Evolutionary conservation across 257 asterid genomes (phyloP).

Genomic region (Buddleja alternifolia): DNA sequence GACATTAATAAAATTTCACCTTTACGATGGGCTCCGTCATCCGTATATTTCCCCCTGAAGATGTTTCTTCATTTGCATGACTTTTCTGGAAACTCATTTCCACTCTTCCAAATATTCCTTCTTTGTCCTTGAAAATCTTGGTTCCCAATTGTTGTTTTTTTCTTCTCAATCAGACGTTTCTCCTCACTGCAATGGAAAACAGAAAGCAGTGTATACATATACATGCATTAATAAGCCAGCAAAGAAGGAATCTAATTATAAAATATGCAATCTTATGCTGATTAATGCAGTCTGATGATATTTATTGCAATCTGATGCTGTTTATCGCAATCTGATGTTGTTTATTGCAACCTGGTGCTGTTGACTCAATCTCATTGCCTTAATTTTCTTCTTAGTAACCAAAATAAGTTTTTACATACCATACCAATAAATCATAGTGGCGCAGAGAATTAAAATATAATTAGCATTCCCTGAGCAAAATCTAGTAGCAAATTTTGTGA

Average conservation of each 20-base stretch:
- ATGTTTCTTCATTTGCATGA: background rate
- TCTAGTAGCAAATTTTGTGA: background rate
- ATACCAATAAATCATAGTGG: background rate
- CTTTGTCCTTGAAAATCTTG: background rate
- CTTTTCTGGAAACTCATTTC: background rate
- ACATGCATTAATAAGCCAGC: too few species aligned
- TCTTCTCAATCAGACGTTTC: background rate
- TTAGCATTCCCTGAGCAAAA: background rate
- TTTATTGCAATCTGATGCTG: background rate
- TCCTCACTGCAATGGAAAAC: background rate
- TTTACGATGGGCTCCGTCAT: background rate
- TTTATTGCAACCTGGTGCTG: too few species aligned
- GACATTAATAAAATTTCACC: background rate
- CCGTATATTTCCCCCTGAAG: background rate
- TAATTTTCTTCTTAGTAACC: background rate
- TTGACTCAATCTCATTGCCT: too few species aligned
- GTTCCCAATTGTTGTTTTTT: background rate
- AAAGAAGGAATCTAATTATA: background rate
- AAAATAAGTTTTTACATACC: background rate
- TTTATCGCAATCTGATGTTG: background rate
- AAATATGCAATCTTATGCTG: too few species aligned
- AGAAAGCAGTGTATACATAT: background rate
- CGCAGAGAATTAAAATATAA: background rate
- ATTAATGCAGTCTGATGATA: too few species aligned
- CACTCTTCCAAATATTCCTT: background rate